Evolutionary conservation across 495 filamentous ascomycete species (phyloP).

Genomic region (Aspergillus sclerotiicarbonarius): DNA sequence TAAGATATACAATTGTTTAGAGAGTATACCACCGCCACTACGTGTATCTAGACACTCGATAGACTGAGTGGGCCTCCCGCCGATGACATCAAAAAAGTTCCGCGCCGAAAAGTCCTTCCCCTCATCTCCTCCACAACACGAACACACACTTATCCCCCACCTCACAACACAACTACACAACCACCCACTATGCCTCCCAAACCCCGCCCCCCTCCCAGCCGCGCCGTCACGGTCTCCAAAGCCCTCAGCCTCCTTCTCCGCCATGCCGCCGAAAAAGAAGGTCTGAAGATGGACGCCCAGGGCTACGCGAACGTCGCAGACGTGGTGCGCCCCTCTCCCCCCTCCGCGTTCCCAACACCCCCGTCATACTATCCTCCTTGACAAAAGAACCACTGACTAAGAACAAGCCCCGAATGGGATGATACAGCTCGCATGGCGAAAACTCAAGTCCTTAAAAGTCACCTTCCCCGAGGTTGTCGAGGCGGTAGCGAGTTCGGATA

Average conservation of each 20-base stretch:
- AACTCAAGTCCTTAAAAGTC: slow-evolving; percentile 64
- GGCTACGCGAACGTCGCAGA: slow-evolving; percentile 78
- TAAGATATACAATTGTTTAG: too few species aligned
- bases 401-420: too few species aligned
- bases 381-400: too few species aligned
- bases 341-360: too few species aligned
- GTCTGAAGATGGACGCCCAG: slow-evolving; percentile 68
- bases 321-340: slow-evolving; percentile 57
- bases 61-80: neutral
- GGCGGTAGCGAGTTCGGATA: slow-evolving; percentile 76
- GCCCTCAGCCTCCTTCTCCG: slow-evolving; percentile 75
- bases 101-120: too few species aligned
- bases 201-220: slow-evolving; percentile 15
- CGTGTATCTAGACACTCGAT: too few species aligned
- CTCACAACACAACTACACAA: neutral
- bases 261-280: slow-evolving; percentile 78
- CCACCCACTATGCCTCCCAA: neutral
- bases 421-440: slow-evolving; percentile 65
- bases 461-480: slow-evolving; percentile 70
- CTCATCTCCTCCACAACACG: too few species aligned
- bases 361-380: too few species aligned
- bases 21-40: too few species aligned
- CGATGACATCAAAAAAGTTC: slow-evolving; percentile 7
- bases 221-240: slow-evolving; percentile 73
- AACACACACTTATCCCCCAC: neutral